phyloP scores from a whole-genome alignment of 139 green algal species.

The Nannochloris sp. region DNA sequence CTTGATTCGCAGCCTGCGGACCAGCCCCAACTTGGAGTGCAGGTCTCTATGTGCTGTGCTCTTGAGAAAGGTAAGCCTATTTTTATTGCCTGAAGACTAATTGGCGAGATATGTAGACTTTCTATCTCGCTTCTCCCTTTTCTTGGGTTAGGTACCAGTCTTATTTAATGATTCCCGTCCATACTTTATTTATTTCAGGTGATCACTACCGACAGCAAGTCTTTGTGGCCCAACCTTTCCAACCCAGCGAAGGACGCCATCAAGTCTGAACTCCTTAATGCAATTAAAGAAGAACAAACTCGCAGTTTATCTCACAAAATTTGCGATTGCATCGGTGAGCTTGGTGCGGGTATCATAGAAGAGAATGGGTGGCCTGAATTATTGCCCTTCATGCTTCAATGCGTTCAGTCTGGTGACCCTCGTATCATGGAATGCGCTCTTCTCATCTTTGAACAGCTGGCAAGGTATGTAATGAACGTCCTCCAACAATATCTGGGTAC shows the following conservation, averaged over 20 bases:
- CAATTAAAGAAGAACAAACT: conserved; percentile 47
- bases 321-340: conserved; percentile 76
- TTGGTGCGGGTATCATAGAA: conserved; percentile 57
- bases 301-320: conserved; percentile 45
- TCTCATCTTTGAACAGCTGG: conserved; percentile 69
- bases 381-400: conserved; percentile 84
- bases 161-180: background rate
- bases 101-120: conserved; percentile 2
- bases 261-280: conserved; percentile 59
- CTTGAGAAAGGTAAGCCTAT: conserved; percentile 56
- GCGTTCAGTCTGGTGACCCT: conserved; percentile 42
- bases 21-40: conserved; percentile 35
- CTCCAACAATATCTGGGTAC: conserved; percentile 58
- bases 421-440: conserved; percentile 52
- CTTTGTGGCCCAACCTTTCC: conserved; percentile 57
- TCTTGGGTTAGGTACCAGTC: background rate
- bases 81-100: no score
- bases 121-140: background rate
- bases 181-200: conserved; percentile 27
- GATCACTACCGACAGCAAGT: conserved; percentile 62
- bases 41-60: conserved; percentile 69
- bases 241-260: conserved; percentile 29
- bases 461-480: conserved; percentile 49
- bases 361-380: conserved; percentile 83
- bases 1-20: conserved; percentile 40